Conservation (phyloP, 495 filamentous ascomycete species). For the Staphylotrichum tortipilum region DNA sequence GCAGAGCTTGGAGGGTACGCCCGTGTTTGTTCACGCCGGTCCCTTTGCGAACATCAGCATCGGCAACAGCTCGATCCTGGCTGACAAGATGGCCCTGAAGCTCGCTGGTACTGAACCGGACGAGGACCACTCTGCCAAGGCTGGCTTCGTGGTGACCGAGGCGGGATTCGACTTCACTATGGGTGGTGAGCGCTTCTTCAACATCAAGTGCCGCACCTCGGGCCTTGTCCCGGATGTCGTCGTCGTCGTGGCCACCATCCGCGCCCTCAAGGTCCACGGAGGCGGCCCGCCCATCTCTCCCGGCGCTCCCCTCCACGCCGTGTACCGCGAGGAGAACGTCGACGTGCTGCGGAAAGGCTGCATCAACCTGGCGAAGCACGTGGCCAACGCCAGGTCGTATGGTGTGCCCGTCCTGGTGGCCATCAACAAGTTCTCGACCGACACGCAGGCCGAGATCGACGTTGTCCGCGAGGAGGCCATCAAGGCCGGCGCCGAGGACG, state of each 20-base stretch:
- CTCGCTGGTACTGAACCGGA: conserved; percentile 93
- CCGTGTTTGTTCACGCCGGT: conserved; percentile 93
- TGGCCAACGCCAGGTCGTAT: conserved; percentile 76
- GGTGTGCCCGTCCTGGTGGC: conserved; percentile 95
- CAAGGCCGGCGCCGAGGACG: conserved; percentile 87
- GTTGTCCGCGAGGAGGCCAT: conserved; percentile 84
- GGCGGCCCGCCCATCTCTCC: conserved; percentile 87
- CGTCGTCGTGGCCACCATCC: conserved; percentile 89
- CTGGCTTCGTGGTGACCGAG: conserved; percentile 94
- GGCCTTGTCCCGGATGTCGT: conserved; percentile 88
- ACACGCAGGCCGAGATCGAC: conserved; percentile 86
- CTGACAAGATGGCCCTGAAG: conserved; percentile 91
- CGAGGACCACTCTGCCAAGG: conserved; percentile 74
- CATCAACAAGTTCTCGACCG: conserved; percentile 91
- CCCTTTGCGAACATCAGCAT: conserved; percentile 98
- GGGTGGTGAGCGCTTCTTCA: conserved; percentile 99
- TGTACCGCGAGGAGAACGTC: conserved; percentile 88
- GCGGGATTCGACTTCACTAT: conserved; percentile 99
- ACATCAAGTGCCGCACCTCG: conserved; percentile 96
- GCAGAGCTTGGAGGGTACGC: conserved; percentile 95
- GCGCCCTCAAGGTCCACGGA: conserved; percentile 93
- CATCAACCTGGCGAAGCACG: conserved; percentile 89
- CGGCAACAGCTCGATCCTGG: conserved; percentile 86
- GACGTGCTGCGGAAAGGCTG: conserved; percentile 84
- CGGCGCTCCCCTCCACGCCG: conserved; percentile 68